Conservation (phyloP, 1,139 yeast species). For the Protomyces lactucae-debilis region DNA sequence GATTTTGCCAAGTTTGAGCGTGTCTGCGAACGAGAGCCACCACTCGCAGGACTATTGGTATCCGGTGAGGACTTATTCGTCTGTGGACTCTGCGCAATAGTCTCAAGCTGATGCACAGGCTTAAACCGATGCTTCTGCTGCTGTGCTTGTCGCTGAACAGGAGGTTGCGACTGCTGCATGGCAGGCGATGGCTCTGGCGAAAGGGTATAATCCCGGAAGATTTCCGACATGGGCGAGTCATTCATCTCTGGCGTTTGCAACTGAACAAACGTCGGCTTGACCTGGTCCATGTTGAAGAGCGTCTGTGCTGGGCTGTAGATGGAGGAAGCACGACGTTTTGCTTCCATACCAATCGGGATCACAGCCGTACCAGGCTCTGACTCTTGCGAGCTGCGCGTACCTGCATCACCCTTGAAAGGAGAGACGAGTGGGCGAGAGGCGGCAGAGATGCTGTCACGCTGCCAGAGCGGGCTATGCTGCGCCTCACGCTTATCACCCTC, state of each 20-base stretch:
- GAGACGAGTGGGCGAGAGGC: not conserved
- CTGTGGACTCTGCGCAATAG: not conserved
- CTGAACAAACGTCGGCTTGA: not conserved
- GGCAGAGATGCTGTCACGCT: not conserved
- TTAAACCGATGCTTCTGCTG: not conserved
- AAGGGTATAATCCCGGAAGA: not conserved
- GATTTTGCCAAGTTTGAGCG: not conserved
- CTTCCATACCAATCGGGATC: not conserved
- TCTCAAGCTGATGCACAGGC: not conserved
- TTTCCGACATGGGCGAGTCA: not conserved
- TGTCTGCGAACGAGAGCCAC: not conserved
- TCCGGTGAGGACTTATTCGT: not conserved
- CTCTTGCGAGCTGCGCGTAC: not conserved
- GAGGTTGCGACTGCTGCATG: not conserved
- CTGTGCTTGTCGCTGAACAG: not conserved
- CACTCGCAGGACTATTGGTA: not conserved
- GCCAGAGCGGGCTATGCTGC: not conserved
- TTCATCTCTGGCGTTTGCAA: not conserved
- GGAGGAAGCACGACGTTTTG: not conserved
- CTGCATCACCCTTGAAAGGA: not conserved
- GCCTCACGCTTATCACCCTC: not conserved
- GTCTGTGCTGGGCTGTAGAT: not conserved
- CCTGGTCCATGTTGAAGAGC: not conserved
- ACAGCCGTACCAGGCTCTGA: not conserved
- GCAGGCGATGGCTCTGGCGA: not conserved